Evolutionary conservation across 2,329 filamentous ascomycete species (phyloP), one percentile per base, ranked within the genome.

Genomic region (Colletotrichum lupini): DNA sequence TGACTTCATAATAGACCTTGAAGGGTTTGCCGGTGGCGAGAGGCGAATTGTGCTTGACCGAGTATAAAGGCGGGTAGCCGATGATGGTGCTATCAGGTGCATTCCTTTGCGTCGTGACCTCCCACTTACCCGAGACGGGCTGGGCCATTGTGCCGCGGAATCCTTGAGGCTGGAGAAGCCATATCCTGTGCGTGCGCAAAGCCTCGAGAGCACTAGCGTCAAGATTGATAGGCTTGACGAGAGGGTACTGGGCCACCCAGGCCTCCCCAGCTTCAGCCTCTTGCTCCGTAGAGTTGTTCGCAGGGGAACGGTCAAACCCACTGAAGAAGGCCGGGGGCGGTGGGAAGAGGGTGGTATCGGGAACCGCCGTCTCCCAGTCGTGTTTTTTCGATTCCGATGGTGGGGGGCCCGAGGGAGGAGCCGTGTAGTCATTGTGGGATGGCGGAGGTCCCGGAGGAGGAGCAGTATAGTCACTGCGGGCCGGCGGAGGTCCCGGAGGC

Each of bases 1-100:
- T 86, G 11, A 95, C 86, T 79, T 96, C 93, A 80, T 92, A 96
- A 86, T 95, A 96, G 65, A 92, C 87, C 57, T 90, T 91, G 53
- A 85, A 85, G 2, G 77, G 75, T 75, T 77, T 78, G 72, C 75
- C 83, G 67, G 68, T 87, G 2, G 81, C 81, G 2, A 87, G 81
- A 0, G 92, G 90, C 42, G 89, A 88, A 73, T 93, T 90, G 74
- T 91, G 85, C 57, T 83, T 82, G 1, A 89, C 87, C 1, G 88
- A 87, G 82, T 94, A 96, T 52, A 94, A 83, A 0, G 94, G 93
- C 42, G 94, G 88, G 70, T 91, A 92, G 16, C 89, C 91, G 32
- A 93, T 86, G 42, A 95, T 85, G 74, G 90, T 90, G 6, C 88
- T 87, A 77, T 96, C 94, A 0, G 85, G 83, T 37, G 87, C 87